Evolutionary conservation across 2,329 filamentous ascomycete genomes (phyloP).

Genomic region (Trichothecium roseum): DNA sequence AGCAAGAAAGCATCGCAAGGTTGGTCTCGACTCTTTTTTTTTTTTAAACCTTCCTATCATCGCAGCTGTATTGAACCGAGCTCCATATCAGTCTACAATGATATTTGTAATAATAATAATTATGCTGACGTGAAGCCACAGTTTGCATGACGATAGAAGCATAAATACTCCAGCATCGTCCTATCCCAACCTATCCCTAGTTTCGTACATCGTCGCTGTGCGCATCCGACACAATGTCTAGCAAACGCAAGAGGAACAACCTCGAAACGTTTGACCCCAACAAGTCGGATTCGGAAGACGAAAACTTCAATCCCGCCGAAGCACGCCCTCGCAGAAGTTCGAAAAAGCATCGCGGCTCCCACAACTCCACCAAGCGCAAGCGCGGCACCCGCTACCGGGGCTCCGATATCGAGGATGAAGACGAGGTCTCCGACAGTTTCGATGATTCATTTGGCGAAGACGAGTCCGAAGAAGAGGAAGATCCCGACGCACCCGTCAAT

Average conservation of each 20-base stretch:
- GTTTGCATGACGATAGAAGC: conserved; percentile 32
- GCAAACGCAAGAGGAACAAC: conserved; percentile 44
- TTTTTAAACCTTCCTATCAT: no score
- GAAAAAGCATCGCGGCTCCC: conserved; percentile 25
- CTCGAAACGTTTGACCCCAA: conserved; percentile 54
- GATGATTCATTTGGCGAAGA: conserved; percentile 38
- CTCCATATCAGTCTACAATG: no score
- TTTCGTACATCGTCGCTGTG: not conserved
- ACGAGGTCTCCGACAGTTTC: conserved; percentile 41
- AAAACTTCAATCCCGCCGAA: conserved; percentile 50
- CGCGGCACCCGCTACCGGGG: conserved; percentile 36
- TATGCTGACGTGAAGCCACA: no score
- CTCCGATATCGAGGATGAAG: conserved; percentile 53
- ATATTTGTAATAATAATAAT: no score
- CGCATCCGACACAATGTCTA: conserved; percentile 15
- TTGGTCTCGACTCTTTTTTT: no score
- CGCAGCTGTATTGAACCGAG: no score
- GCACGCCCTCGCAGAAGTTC: conserved; percentile 29
- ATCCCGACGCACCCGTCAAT: conserved; percentile 30
- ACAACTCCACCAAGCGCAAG: conserved; percentile 22
- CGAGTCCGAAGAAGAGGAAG: conserved; percentile 31
- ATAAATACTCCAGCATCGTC: conserved; percentile 43
- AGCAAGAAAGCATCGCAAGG: no score
- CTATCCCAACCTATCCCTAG: conserved; percentile 33
- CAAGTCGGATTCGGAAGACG: conserved; percentile 55